phyloP scores from a whole-genome alignment of 129 eudicot species.

The Lactuca sativa region DNA sequence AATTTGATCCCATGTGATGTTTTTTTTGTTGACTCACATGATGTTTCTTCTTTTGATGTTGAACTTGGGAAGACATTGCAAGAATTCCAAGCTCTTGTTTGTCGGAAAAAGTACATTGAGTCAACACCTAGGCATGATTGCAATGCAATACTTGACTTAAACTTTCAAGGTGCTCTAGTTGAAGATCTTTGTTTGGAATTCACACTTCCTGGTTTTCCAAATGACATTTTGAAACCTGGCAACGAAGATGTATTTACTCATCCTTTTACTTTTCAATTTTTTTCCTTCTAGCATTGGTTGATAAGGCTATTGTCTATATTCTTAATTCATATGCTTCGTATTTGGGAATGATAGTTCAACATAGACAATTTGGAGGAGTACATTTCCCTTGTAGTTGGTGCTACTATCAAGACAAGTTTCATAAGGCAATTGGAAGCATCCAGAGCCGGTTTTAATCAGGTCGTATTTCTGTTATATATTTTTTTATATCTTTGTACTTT shows the following conservation, averaged over 20 bases:
- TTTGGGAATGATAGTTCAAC: conserved; percentile 43
- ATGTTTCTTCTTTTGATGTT: conserved; percentile 62
- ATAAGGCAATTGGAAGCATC: conserved; percentile 75
- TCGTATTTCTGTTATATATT: not conserved
- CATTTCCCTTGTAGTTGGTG: conserved; percentile 66
- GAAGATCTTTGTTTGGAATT: conserved; percentile 81
- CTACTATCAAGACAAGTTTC: conserved; percentile 69
- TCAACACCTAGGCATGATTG: conserved; percentile 41
- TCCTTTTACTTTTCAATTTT: not conserved
- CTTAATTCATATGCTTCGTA: not conserved
- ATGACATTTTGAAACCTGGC: conserved; percentile 61
- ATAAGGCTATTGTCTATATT: not conserved
- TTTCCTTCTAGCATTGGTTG: not conserved
- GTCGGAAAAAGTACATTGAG: conserved; percentile 64
- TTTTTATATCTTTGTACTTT: too few relatives aligned
- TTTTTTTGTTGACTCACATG: conserved; percentile 60
- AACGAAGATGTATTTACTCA: conserved; percentile 48
- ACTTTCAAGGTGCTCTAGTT: conserved; percentile 61
- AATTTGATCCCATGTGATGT: too few relatives aligned
- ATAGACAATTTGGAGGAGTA: conserved; percentile 72
- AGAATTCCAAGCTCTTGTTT: conserved; percentile 84
- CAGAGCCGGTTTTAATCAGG: conserved; percentile 85
- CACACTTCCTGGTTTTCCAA: conserved; percentile 86
- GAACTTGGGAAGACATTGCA: conserved; percentile 81
- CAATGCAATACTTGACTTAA: conserved; percentile 34